Percentiles rank a stretch among this genome's conserved stretches.
These are phyloP conservation scores for Breviolum minutum DNA, from an alignment of 73 alveolate species.

Conservation along the genomic window DNA sequence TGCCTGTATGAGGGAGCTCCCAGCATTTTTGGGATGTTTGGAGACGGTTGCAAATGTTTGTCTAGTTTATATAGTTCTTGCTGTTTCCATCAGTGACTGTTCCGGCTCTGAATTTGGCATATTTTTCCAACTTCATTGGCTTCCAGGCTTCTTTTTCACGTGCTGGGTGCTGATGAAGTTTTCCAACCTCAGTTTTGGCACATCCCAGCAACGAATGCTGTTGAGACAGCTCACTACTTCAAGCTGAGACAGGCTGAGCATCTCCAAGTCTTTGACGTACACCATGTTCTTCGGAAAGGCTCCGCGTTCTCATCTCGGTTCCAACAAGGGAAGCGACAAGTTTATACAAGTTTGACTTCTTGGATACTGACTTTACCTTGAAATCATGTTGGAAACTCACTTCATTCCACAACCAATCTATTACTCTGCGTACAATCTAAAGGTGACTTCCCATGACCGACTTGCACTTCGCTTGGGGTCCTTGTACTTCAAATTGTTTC, in stretches of 20 bases:
- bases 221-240: too few relatives aligned
- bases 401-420: too few relatives aligned
- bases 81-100: too few relatives aligned
- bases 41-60: too few relatives aligned
- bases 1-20: not conserved
- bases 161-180: conserved; percentile 89
- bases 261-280: conserved; percentile 29
- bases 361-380: too few relatives aligned
- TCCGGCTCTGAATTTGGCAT: not conserved
- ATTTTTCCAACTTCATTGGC: not conserved
- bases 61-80: too few relatives aligned
- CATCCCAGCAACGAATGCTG: not conserved
- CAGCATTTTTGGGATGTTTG: too few relatives aligned
- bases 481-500: too few relatives aligned
- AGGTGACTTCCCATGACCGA: too few relatives aligned
- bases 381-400: too few relatives aligned
- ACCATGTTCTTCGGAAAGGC: conserved; percentile 88
- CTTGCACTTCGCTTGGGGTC: too few relatives aligned
- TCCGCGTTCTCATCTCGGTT: conserved; percentile 68
- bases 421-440: too few relatives aligned
- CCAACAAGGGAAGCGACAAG: not conserved
- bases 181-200: conserved; percentile 33
- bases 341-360: not conserved
- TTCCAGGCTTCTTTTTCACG: conserved; percentile 41
- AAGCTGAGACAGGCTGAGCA: not conserved